phyloP scores from a whole-genome alignment of 2,329 filamentous ascomycete species.

The Nigrospora sphaerica region DNA sequence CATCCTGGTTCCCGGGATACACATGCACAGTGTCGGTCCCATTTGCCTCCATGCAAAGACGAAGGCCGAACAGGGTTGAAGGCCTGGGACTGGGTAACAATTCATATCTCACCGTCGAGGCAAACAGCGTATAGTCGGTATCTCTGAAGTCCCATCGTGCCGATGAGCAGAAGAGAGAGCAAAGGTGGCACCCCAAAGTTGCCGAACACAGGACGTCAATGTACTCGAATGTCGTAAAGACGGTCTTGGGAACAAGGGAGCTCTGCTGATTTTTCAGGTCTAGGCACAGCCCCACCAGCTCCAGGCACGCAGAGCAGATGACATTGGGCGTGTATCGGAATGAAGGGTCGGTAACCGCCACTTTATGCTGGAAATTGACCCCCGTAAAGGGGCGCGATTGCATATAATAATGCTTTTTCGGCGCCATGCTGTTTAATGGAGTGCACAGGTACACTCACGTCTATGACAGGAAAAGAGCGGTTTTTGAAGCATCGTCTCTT shows the following conservation, averaged over 20 bases:
- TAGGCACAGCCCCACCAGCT: neutral
- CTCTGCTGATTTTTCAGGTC: neutral
- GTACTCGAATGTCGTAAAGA: neutral
- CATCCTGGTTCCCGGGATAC: neutral
- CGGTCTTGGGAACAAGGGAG: neutral
- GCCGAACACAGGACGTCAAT: constrained; percentile 1
- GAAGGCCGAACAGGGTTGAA: neutral
- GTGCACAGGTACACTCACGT: no score
- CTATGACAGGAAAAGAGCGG: no score
- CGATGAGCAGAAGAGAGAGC: neutral
- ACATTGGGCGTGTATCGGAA: constrained; percentile 4
- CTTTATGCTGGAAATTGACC: neutral
- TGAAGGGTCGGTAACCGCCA: neutral
- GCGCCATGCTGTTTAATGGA: no score
- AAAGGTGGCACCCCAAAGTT: constrained; percentile 1
- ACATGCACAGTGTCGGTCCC: neutral
- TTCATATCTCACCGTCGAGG: neutral
- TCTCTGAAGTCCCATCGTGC: neutral
- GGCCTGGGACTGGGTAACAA: no score
- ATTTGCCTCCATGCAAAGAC: neutral
- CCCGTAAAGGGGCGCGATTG: no score
- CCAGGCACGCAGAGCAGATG: constrained; percentile 3
- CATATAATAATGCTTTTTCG: no score
- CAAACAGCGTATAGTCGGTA: neutral
- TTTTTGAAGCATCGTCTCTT: no score